Percentiles rank a stretch among this genome's conserved stretches.
These are phyloP conservation scores for Wickerhamiella allomyrinae DNA, from an alignment of 805 yeast genomes.

Conservation along the genomic window DNA sequence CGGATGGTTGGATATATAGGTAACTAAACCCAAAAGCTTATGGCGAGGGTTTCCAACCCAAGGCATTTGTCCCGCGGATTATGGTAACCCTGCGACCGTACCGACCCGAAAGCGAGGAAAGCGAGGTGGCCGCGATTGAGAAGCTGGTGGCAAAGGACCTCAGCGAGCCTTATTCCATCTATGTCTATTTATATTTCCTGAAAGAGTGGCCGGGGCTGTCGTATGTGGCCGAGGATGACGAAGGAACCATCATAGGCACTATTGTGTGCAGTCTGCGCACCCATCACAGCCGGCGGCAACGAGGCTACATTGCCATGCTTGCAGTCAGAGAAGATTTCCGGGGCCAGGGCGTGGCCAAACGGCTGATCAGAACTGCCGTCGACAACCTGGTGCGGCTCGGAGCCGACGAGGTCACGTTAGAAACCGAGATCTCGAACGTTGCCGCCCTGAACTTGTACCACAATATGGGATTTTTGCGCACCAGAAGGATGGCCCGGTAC, in stretches of 20 bases:
- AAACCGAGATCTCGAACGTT: conserved; percentile 71
- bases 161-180: conserved; percentile 88
- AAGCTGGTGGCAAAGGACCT: conserved; percentile 54
- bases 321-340: conserved; percentile 63
- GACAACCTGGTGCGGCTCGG: conserved; percentile 45
- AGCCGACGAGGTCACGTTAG: conserved; percentile 86
- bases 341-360: conserved; percentile 71
- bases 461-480: conserved; percentile 58
- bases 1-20: too few species aligned
- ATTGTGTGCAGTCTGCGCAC: conserved; percentile 69
- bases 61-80: not conserved
- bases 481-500: conserved; percentile 69
- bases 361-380: conserved; percentile 47
- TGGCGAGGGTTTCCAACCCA: too few species aligned
- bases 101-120: conserved; percentile 17
- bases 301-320: conserved; percentile 96
- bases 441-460: conserved; percentile 62
- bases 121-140: conserved; percentile 23
- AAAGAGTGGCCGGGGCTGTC: conserved; percentile 86
- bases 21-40: too few species aligned
- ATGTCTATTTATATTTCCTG: conserved; percentile 80
- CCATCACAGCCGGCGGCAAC: conserved; percentile 53
- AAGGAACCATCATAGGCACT: conserved; percentile 43
- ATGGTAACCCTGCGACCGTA: conserved; percentile 4
- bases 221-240: conserved; percentile 31